Evolutionary conservation across 768 basidiomycete genomes (phyloP), one percentile per base, ranked within the genome.

Genomic region (Collybiopsis confluens): DNA sequence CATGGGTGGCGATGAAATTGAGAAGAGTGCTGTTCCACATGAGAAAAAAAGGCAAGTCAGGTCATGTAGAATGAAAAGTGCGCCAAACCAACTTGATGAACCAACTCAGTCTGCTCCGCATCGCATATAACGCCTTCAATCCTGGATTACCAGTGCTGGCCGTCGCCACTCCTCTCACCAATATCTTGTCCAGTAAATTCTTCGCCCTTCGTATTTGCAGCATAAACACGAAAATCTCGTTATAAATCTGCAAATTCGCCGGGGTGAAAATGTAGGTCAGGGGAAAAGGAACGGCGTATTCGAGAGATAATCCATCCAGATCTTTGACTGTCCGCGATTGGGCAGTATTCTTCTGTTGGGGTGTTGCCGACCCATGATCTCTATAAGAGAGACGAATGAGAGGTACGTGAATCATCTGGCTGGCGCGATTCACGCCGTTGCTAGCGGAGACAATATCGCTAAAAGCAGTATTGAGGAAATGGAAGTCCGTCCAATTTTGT

Each of bases 201-300:
- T 91, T 90, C 23, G 88, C 87, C 47, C 88, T 73, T 41, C 84
- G 73, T 45, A 92, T 79, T 61, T 92, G 88, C 38, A 92, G 66
- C 47, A 93, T 61, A 58, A 91, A 83, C 24, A 81, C 73, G 57
- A 92, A 89, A 18, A 91, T 70, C 23, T 82, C 78, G 38, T 80
- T 77, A 59, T 92, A 92, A 1, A 69, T 68, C 62, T 80, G 77
- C 42, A 85, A 65, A 3, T 74, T 70, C 7, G 65, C 68, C 4
- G 85, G 80, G 4, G 79, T 78, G 59, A 91, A 88, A 44, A 92
- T 78, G 63, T 92, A 92, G 1, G 83, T 85, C 61, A 92, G 65
- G 4, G 91, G 90, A 60, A 90, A 92, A 1, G 91, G 87, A 2
- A 88, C 76, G 5, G 86, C 82, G 58, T 92, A 93, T 72, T 92